Base-by-base conservation (phyloP, 1,284 basidiomycete species). In the Tetrapyrgos nigripes region DNA sequence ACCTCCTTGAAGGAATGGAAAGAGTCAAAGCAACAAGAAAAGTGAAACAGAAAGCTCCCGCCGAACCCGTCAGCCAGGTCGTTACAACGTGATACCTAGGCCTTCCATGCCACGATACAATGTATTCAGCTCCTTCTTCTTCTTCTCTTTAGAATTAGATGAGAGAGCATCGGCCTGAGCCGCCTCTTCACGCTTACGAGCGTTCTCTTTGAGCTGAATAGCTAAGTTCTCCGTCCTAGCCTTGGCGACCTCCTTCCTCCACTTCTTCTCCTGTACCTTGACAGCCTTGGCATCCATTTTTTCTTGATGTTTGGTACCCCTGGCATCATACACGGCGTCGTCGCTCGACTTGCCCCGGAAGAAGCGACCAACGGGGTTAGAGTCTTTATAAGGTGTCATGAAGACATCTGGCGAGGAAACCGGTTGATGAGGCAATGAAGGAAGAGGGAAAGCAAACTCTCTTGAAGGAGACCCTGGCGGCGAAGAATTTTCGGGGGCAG, bases 231-330 rank as follows among this genome's bases (percentile, higher is more conserved):
- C 79, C 17, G 72, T 68, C 63, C 71, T 72, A 51, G 68, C 71
- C 61, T 73, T 75, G 57, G 75, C 75, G 54, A 79, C 78, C 45
- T 77, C 79, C 72, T 81, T 82, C 67, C 77, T 80, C 62, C 73
- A 72, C 62, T 65, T 70, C 70, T 83, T 82, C 61, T 76, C 77
- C 60, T 83, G 79, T 8, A 72, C 74, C 67, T 77, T 82, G 35
- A 72, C 64, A 51, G 62, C 58, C 60, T 73, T 81, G 55, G 66
- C 66, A 57, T 76, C 79, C 35, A 66, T 50, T 4, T 54, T 54
- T 29, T 19, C 33, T 26, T 27, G 43, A 24, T 24, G 33, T 23
- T 10, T 46, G 27, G 21, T 21, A 33, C 31, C 14, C 14, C 14
- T 33, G 31, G 37, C 6, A 17, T 40, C 37, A 17, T 8, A 40